A percentile compares a stretch with the other conserved stretches of the same genome.
Conservation (phyloP, 176 grass and related monocot species). For the Lolium rigidum region DNA sequence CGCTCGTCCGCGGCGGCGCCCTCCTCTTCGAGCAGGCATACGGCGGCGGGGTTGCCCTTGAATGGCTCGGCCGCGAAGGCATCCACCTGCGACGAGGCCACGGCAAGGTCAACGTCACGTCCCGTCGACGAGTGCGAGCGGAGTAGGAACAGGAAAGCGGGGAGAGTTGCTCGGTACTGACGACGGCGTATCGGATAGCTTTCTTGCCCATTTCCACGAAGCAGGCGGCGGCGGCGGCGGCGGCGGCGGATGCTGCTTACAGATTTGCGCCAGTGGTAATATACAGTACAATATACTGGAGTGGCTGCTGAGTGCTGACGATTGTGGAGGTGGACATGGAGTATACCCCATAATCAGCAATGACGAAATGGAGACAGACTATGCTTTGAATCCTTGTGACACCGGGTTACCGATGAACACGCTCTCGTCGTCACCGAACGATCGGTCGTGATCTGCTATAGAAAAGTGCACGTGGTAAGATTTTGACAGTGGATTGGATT, state of each 20-base stretch:
- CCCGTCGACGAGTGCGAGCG: background rate
- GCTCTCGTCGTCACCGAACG: too few species aligned
- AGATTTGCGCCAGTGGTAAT: background rate
- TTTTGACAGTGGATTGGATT: too few species aligned
- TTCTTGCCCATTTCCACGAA: slow-evolving; percentile 9
- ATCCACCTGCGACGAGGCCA: slow-evolving; percentile 52
- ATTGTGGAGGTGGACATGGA: background rate
- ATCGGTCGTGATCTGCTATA: too few species aligned
- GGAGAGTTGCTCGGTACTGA: background rate
- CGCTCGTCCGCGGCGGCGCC: slow-evolving; percentile 42
- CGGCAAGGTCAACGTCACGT: background rate
- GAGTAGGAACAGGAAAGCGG: background rate
- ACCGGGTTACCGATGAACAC: too few species aligned
- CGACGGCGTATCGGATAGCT: slow-evolving; percentile 56
- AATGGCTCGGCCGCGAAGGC: slow-evolving; percentile 65
- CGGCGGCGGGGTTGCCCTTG: slow-evolving; percentile 83
- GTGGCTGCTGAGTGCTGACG: too few species aligned
- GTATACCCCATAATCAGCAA: too few species aligned
- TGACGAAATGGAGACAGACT: too few species aligned
- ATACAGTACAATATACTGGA: too few species aligned
- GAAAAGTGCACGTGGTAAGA: too few species aligned
- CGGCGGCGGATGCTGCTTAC: background rate
- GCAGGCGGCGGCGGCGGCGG: too few species aligned
- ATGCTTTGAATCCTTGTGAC: too few species aligned
- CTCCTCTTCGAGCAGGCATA: slow-evolving; percentile 59